Evolutionary conservation across 139 green algal species (phyloP).

Genomic region (Volvox reticuliferus): DNA sequence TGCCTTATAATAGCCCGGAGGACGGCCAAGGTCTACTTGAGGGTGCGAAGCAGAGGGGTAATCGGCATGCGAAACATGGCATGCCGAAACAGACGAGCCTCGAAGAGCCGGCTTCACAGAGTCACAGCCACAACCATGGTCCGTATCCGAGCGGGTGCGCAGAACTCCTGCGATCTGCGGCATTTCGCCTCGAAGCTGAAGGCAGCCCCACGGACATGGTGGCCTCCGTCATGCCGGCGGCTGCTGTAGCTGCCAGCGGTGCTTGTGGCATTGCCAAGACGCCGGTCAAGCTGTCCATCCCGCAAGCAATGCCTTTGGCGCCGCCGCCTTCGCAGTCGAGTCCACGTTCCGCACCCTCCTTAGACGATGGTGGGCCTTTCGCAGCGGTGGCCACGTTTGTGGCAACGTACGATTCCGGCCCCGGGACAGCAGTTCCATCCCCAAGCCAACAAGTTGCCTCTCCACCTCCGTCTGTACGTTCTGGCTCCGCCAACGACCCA

Average conservation of each 20-base stretch:
- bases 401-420: not conserved
- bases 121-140: not conserved
- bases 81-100: not conserved
- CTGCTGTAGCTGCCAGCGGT: not conserved
- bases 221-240: not conserved
- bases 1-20: slow-evolving; percentile 11
- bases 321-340: not conserved
- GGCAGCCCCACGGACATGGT: not conserved
- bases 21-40: not conserved
- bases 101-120: not conserved
- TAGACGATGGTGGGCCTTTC: not conserved
- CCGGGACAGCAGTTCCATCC: not conserved
- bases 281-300: not conserved
- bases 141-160: not conserved
- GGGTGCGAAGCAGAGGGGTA: not conserved
- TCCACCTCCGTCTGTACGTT: not conserved
- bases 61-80: not conserved
- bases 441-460: not conserved
- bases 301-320: not conserved
- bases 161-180: not conserved
- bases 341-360: not conserved
- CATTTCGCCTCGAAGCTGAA: not conserved
- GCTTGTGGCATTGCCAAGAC: not conserved
- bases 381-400: not conserved
- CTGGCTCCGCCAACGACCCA: no score